Evolutionary conservation across 257 asterid species (phyloP).

Genomic region (Solanum bukasovii): DNA sequence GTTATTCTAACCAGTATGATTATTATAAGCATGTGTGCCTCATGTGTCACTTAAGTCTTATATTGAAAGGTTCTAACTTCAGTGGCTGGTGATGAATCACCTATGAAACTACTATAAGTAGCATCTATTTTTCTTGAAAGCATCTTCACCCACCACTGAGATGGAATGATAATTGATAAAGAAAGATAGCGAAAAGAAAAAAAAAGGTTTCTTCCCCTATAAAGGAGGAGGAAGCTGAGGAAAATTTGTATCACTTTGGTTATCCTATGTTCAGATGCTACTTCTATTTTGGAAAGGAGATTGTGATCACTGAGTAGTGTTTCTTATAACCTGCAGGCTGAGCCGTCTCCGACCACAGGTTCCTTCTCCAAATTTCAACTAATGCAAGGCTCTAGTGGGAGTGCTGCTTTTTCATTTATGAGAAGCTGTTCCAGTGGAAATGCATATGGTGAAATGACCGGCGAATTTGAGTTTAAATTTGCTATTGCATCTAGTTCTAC

Average conservation of each 20-base stretch:
- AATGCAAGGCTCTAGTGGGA: constrained; percentile 57
- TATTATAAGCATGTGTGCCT: neutral
- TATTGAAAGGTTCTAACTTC: neutral
- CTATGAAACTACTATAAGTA: neutral
- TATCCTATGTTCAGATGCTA: neutral
- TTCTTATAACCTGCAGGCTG: constrained; percentile 44
- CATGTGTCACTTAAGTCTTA: neutral
- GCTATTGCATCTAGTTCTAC: constrained; percentile 49
- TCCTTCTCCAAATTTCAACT: constrained; percentile 61
- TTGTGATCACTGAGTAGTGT: neutral
- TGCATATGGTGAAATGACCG: constrained; percentile 21
- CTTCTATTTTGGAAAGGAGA: neutral
- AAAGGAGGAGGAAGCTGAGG: neutral
- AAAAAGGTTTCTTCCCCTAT: neutral
- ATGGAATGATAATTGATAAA: neutral
- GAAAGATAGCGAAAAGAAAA: neutral
- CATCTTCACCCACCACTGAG: neutral
- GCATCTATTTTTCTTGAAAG: neutral
- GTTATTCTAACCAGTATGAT: neutral
- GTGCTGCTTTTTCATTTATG: constrained; percentile 27
- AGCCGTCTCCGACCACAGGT: constrained; percentile 98
- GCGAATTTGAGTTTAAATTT: constrained; percentile 80
- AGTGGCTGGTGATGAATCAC: neutral
- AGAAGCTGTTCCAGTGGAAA: constrained; percentile 26
- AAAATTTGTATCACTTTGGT: neutral